Percentiles rank a stretch among this genome's conserved stretches.
Evolutionary conservation across 1,284 basidiomycete species (phyloP).

Genomic region (Cryptococcus sp.): DNA sequence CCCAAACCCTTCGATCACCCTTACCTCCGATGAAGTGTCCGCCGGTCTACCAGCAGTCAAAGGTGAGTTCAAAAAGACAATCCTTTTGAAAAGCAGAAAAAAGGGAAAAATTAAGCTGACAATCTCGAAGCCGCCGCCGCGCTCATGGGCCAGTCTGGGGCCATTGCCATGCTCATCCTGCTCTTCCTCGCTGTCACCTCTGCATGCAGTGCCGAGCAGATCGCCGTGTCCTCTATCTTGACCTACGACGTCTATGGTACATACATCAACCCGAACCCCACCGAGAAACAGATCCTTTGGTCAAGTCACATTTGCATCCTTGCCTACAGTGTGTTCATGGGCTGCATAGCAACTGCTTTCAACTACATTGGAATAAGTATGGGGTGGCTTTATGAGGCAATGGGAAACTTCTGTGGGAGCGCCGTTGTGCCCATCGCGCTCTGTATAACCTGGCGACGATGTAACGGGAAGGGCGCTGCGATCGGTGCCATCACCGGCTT

Average conservation of each 20-base stretch:
- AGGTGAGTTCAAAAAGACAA: constrained; percentile 23
- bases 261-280: constrained; percentile 64
- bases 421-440: constrained; percentile 84
- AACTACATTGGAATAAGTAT: constrained; percentile 84
- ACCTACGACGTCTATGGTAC: constrained; percentile 72
- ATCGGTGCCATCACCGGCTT: constrained; percentile 72
- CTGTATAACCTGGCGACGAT: constrained; percentile 75
- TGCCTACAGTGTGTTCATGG: constrained; percentile 76
- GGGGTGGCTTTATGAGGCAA: constrained; percentile 75
- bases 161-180: constrained; percentile 55
- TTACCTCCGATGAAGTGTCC: constrained; percentile 67
- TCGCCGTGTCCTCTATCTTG: constrained; percentile 74
- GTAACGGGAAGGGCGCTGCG: constrained; percentile 80
- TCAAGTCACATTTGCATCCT: constrained; percentile 61
- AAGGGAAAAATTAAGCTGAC: neutral
- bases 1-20: constrained; percentile 58
- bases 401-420: constrained; percentile 66
- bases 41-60: constrained; percentile 75
- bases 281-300: constrained; percentile 62
- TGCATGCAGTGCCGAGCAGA: constrained; percentile 83
- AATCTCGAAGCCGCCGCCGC: constrained; percentile 70
- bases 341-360: constrained; percentile 79
- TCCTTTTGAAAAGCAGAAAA: neutral
- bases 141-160: constrained; percentile 73
- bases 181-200: constrained; percentile 69